Percentiles rank a stretch among this genome's conserved stretches.
These are phyloP conservation scores for Hygrocybe punicea DNA, from an alignment of 768 basidiomycete genomes.

Conservation along the genomic window DNA sequence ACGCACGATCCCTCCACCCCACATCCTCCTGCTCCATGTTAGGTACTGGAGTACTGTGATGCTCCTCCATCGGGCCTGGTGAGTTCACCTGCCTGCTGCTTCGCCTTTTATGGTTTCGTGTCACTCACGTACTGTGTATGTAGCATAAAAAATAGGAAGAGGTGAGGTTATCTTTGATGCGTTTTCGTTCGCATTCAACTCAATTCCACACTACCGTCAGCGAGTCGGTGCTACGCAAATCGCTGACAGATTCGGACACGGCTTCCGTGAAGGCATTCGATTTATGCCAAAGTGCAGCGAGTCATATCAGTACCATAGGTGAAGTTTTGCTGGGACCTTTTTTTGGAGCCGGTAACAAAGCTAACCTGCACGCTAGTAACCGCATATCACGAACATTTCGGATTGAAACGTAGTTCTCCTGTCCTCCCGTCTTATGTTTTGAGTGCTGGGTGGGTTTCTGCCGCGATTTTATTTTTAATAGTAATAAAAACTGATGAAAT, in stretches of 20 bases:
- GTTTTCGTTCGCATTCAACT: too few species aligned
- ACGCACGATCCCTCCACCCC: slow-evolving; percentile 55
- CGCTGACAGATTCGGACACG: slow-evolving; percentile 42
- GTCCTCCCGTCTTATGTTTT: slow-evolving; percentile 69
- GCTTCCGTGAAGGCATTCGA: slow-evolving; percentile 57
- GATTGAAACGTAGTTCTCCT: slow-evolving; percentile 57
- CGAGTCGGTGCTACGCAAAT: slow-evolving; percentile 38
- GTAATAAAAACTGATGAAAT: too few species aligned
- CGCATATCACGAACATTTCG: slow-evolving; percentile 57
- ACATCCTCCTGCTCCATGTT: slow-evolving; percentile 65
- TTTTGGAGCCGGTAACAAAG: not conserved
- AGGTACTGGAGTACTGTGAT: slow-evolving; percentile 76
- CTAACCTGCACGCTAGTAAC: slow-evolving; percentile 44
- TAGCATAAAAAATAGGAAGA: too few species aligned
- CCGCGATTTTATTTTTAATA: not conserved
- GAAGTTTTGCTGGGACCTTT: slow-evolving; percentile 12
- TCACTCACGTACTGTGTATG: too few species aligned
- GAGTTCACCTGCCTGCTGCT: slow-evolving; percentile 31
- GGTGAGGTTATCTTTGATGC: too few species aligned
- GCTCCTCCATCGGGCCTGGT: slow-evolving; percentile 77
- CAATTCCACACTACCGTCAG: too few species aligned
- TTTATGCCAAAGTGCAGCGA: slow-evolving; percentile 69
- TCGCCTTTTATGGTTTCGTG: not conserved
- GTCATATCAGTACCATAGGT: slow-evolving; percentile 67
- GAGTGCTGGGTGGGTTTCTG: slow-evolving; percentile 58